Evolutionary conservation across 1,284 basidiomycete species (phyloP).

Genomic region (Flammula alnicola): DNA sequence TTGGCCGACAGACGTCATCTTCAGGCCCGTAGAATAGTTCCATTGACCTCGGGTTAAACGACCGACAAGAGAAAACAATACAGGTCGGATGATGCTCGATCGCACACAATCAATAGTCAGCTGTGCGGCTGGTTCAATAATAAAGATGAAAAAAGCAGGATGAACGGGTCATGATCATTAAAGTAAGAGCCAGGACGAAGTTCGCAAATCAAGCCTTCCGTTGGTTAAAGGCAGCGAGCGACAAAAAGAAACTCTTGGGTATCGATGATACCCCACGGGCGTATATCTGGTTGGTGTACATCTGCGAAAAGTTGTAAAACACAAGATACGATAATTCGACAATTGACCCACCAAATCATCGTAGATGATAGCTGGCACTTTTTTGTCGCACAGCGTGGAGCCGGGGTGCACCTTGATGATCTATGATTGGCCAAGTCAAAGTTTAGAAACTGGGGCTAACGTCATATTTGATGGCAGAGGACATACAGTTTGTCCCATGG

Average conservation of each 20-base stretch:
- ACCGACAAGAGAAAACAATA: too few relatives aligned
- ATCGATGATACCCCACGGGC: conserved; percentile 87
- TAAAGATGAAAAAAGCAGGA: too few relatives aligned
- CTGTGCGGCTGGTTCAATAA: too few relatives aligned
- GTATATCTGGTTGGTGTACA: conserved; percentile 85
- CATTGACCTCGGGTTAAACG: too few relatives aligned
- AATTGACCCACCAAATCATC: conserved; percentile 78
- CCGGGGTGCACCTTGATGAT: conserved; percentile 88
- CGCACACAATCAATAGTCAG: too few relatives aligned
- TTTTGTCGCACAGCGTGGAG: conserved; percentile 79
- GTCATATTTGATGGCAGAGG: neutral
- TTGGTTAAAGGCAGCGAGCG: conserved; percentile 26
- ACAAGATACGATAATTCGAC: neutral
- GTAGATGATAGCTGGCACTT: conserved; percentile 84
- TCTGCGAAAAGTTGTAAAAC: conserved; percentile 44
- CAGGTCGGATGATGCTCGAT: too few relatives aligned
- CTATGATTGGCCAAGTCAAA: conserved; percentile 39
- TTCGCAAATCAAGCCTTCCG: conserved; percentile 22
- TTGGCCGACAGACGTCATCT: too few relatives aligned
- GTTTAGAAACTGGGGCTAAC: neutral
- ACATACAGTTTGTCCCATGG: conserved; percentile 77
- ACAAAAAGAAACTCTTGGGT: conserved; percentile 51
- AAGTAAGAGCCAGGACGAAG: too few relatives aligned
- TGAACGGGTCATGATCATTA: too few relatives aligned
- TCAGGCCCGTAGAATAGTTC: too few relatives aligned